A percentile compares a stretch with the other conserved stretches of the same genome.
Evolutionary conservation across 805 yeast genomes (phyloP).

Genomic region (Candida loeiensis): DNA sequence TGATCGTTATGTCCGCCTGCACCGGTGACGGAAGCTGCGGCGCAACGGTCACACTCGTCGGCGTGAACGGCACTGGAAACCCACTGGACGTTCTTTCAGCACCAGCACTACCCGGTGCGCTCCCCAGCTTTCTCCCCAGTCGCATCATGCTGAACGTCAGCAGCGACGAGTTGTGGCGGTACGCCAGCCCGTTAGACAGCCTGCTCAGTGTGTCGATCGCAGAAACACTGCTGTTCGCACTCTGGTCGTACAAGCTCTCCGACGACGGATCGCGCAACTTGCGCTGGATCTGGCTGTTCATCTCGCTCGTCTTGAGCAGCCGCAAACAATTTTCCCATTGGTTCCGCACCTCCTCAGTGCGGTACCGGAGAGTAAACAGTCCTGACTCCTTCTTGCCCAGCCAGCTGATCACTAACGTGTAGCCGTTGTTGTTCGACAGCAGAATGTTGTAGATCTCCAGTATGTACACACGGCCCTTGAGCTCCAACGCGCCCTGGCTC

Average conservation of each 20-base stretch:
- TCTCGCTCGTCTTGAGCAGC: conserved; percentile 40
- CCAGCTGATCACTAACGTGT: conserved; percentile 68
- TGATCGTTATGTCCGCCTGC: conserved; percentile 18
- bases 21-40: conserved; percentile 5
- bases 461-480: conserved; percentile 80
- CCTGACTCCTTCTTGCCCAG: conserved; percentile 86
- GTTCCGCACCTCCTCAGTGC: conserved; percentile 75
- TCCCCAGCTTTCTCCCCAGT: conserved; percentile 22
- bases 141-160: conserved; percentile 45
- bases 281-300: conserved; percentile 37
- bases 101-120: conserved; percentile 11
- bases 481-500: conserved; percentile 40
- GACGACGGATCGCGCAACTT: conserved; percentile 32
- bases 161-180: conserved; percentile 41
- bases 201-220: conserved; percentile 11
- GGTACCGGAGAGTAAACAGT: conserved; percentile 74
- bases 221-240: conserved; percentile 1
- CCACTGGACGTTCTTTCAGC: conserved; percentile 8
- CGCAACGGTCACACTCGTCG: conserved; percentile 3
- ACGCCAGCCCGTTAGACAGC: conserved; percentile 28
- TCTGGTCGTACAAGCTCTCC: conserved; percentile 25
- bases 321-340: conserved; percentile 78
- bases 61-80: conserved; percentile 4
- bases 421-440: conserved; percentile 41
- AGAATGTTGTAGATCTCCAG: conserved; percentile 51